A percentile compares a stretch with the other conserved stretches of the same genome.
These are phyloP conservation scores for Cadophora gregata DNA, from an alignment of 2,329 filamentous ascomycete species.

Conservation along the genomic window DNA sequence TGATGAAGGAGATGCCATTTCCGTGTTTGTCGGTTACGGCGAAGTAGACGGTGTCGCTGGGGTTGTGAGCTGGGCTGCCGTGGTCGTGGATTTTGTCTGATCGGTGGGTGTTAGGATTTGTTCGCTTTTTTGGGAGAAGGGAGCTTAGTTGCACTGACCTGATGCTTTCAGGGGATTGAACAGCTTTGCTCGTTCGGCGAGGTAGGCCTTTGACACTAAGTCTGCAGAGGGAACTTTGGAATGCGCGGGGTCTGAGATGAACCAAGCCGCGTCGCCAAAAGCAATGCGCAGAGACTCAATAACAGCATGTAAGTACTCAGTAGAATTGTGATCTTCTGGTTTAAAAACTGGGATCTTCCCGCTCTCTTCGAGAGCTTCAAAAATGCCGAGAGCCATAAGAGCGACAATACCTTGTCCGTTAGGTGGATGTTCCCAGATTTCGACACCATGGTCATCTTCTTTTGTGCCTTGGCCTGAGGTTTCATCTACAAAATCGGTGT, in stretches of 20 bases:
- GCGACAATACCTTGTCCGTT: slow-evolving; percentile 97
- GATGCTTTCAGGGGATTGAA: slow-evolving; percentile 67
- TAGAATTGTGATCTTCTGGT: slow-evolving; percentile 78
- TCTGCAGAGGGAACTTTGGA: slow-evolving; percentile 70
- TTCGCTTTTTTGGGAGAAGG: background rate
- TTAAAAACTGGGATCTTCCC: slow-evolving; percentile 77
- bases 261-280: slow-evolving; percentile 91
- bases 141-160: slow-evolving; percentile 4
- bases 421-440: slow-evolving; percentile 96
- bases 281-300: slow-evolving; percentile 88
- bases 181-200: slow-evolving; percentile 69
- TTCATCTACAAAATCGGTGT: slow-evolving; percentile 51
- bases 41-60: slow-evolving; percentile 95
- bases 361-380: slow-evolving; percentile 81
- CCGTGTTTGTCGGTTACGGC: slow-evolving; percentile 80
- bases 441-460: slow-evolving; percentile 61
- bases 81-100: slow-evolving; percentile 60
- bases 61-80: slow-evolving; percentile 83
- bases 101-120: background rate
- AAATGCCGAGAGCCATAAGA: slow-evolving; percentile 89
- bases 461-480: slow-evolving; percentile 47
- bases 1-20: slow-evolving; percentile 96
- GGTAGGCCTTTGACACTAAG: slow-evolving; percentile 76
- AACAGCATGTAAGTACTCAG: slow-evolving; percentile 81
- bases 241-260: slow-evolving; percentile 81